Evolutionary conservation across 2,329 filamentous ascomycete species (phyloP), one percentile per base, ranked within the genome.

Genomic region (Cyphellophora attinorum): DNA sequence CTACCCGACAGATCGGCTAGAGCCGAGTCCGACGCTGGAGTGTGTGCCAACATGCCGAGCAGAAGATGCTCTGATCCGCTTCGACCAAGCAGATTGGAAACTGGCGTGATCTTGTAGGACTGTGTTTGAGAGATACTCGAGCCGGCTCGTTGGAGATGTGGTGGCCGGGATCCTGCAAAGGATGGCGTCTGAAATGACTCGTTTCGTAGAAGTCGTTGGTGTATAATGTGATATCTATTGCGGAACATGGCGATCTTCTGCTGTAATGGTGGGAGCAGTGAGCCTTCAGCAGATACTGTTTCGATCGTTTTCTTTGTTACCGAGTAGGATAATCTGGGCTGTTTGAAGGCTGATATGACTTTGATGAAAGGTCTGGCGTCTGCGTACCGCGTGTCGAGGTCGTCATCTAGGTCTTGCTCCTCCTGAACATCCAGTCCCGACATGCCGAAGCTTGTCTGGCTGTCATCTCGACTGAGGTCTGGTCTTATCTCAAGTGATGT

Each of bases 151-250:
- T 68, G 69, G 2, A 79, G 59, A 2, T 70, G 65, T 14, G 67
- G 62, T 27, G 35, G 31, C n/a, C 61, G 59, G 33, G 63, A 70
- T 11, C 71, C 69, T 2, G 72, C 70, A 36, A 93, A 77, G 13
- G 81, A 70, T 1, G 86, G 85, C 13, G 77, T 77, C 56, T 95
- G 88, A 50, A 98, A 98, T 13, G 84, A 79, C 58, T 95, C 86
- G 54, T 95, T 95, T 31, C 91, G 80, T 27, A 96, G 72, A 12
- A 96, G 73, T 12, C 91, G 79, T 57, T 96, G 89, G 55, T 95
- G 83, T 33, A 96, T 81, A 35, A 96, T 73, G 50, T 94, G 82
- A 57, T 93, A 96, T 43, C 88, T 75, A 55, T 95, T 88, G 45
- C 86, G 76, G 60, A 95, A 95, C 29, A 91, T 66, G 3, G 76